Conservation (phyloP, 2,329 filamentous ascomycete species). For the Sclerotinia subarctica region DNA sequence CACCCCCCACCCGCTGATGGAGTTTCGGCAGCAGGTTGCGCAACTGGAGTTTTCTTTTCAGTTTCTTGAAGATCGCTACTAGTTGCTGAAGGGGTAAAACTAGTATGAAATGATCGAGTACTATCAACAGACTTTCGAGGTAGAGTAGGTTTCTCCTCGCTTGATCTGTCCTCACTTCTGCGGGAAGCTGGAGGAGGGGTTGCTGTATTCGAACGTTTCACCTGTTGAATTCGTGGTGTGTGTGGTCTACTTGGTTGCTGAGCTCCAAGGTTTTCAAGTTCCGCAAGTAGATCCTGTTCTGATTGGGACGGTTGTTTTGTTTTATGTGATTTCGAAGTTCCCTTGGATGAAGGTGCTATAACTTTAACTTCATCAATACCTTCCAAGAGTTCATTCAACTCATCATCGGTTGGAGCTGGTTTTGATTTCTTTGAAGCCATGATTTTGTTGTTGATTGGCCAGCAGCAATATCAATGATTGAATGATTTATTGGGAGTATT, state of each 20-base stretch:
- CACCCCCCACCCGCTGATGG: conserved; percentile 63
- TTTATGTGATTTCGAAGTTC: conserved; percentile 38
- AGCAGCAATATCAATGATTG: not conserved
- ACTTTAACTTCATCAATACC: conserved; percentile 53
- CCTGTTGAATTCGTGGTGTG: conserved; percentile 68
- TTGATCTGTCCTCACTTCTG: conserved; percentile 41
- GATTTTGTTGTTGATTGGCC: conserved; percentile 15
- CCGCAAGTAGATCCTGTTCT: conserved; percentile 76
- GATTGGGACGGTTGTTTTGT: conserved; percentile 38
- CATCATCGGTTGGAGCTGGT: conserved; percentile 55
- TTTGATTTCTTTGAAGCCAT: conserved; percentile 61
- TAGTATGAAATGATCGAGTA: conserved; percentile 65
- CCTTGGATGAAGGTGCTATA: conserved; percentile 46
- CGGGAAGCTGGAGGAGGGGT: conserved; percentile 49
- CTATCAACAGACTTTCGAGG: conserved; percentile 76
- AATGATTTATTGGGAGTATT: not conserved
- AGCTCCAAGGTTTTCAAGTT: conserved; percentile 70
- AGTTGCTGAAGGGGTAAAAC: conserved; percentile 66
- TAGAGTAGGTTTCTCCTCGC: conserved; percentile 58
- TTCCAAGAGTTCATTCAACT: conserved; percentile 64
- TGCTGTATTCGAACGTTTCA: conserved; percentile 50
- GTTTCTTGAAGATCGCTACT: conserved; percentile 56
- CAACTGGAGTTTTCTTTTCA: conserved; percentile 50
- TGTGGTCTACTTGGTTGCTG: conserved; percentile 73
- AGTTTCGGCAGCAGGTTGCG: conserved; percentile 42